A percentile compares a stretch with the other conserved stretches of the same genome.
Evolutionary conservation across 768 basidiomycete species (phyloP).

Genomic region (Boletus rubroflammeus): DNA sequence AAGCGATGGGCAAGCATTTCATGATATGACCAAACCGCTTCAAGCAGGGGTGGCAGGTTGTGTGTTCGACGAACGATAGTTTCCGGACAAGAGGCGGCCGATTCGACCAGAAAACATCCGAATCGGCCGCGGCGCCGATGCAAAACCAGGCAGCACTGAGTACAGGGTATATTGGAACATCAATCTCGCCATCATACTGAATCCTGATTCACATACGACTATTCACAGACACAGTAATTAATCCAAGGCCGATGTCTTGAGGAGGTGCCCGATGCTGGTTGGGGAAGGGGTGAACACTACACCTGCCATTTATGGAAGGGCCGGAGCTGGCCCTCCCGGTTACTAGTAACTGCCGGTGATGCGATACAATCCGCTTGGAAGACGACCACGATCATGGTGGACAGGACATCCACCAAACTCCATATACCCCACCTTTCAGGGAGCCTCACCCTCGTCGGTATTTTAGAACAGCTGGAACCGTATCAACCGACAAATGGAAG

Average conservation of each 20-base stretch:
- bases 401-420: conserved; percentile 45
- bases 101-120: conserved; percentile 1
- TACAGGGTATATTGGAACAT: background rate
- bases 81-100: background rate
- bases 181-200: background rate
- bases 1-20: conserved; percentile 7
- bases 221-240: background rate
- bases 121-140: background rate
- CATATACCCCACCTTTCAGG: conserved; percentile 49
- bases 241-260: background rate
- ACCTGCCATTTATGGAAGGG: conserved; percentile 27
- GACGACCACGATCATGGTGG: conserved; percentile 17
- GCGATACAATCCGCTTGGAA: background rate
- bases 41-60: background rate
- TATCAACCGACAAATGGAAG: conserved; percentile 50
- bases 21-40: conserved; percentile 5
- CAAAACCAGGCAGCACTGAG: too few species aligned
- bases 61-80: too few species aligned
- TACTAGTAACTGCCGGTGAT: background rate
- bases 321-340: background rate
- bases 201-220: background rate
- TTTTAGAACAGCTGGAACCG: conserved; percentile 58
- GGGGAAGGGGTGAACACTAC: conserved; percentile 14
- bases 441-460: conserved; percentile 49
- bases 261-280: background rate